Conservation (phyloP, 768 basidiomycete species). For the Boletus sp. region DNA sequence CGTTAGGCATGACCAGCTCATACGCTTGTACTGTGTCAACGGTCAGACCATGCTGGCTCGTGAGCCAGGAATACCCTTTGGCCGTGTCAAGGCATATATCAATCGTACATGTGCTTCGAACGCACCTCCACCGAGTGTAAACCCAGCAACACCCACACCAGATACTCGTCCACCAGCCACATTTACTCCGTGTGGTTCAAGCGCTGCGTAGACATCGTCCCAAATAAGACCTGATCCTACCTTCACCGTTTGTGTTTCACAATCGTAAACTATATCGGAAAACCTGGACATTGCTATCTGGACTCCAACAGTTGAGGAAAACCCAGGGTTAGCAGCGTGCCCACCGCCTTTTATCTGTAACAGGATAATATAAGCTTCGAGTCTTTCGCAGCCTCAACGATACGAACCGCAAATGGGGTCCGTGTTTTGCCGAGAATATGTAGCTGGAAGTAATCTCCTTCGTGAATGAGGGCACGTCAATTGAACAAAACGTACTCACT, state of each 20-base stretch:
- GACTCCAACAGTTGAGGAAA: not conserved
- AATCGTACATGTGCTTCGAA: not conserved
- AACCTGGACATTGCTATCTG: not conserved
- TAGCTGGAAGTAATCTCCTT: not conserved
- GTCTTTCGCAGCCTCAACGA: too few species aligned
- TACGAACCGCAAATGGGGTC: not conserved
- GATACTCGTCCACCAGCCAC: not conserved
- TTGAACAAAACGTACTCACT: not conserved
- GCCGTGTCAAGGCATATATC: not conserved
- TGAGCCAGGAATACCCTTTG: slow-evolving; percentile 40
- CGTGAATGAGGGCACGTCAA: not conserved
- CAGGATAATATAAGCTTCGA: not conserved
- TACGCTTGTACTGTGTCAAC: slow-evolving; percentile 53
- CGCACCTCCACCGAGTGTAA: not conserved
- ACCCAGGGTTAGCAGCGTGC: not conserved
- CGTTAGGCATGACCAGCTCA: slow-evolving; percentile 51
- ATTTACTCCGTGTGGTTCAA: not conserved
- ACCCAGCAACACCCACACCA: not conserved
- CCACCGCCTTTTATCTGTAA: not conserved
- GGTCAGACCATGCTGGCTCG: slow-evolving; percentile 60
- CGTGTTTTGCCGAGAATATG: not conserved
- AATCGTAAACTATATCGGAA: not conserved
- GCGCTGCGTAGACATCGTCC: not conserved
- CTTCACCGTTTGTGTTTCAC: not conserved
- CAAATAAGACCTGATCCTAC: not conserved